Base-by-base conservation (phyloP, 345 rosid genomes). In the Lenwebbia sp. region DNA sequence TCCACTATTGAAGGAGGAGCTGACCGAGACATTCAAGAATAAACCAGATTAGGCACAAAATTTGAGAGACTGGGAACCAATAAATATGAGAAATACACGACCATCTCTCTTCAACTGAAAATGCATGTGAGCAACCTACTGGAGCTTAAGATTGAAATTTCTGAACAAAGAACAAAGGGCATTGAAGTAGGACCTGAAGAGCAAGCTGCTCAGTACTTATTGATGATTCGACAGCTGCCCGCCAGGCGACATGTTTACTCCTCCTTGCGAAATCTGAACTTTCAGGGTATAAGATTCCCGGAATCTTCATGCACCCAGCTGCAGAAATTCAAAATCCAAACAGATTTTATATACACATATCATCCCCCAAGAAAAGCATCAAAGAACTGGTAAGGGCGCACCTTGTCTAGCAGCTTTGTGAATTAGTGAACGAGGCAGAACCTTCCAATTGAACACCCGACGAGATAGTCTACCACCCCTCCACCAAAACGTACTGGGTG, bases 361-460 rank as follows among this genome's bases (percentile, higher is more conserved):
- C 84, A 51, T 82, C 5, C 54, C 84, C 57, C 84, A 82, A 51
- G 55, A 51, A 82, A 23, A 82, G 54, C 57, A 70, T 70, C 81
- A 70, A 70, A 70, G 47, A 70, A 65, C 6, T 8, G 78, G 47
- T 50, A 85, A 89, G 40, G 47, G 86, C 84, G 86, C 88, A 97
- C 99, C 99, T 94, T 95, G 94, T 93, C 96, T 92, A 83, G 99
- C 98, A 88, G 98, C 98, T 92, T 93, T 97, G 60, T 94, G 92
- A 76, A 87, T 92, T 89, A 97, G 88, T 85, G 93, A 87, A 78
- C 47, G 85, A 87, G 99, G 99, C 87, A 96, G 89, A 70, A 84
- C 94, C 92, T 97, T 97, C 98, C 99, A 97, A 86, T 85, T 94
- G 91, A 94, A 96, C 88, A 96, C 84, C 87, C 84, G 92, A 85